Evolutionary conservation across 345 rosid genomes (phyloP).

Genomic region (Gossypium longicalyx): DNA sequence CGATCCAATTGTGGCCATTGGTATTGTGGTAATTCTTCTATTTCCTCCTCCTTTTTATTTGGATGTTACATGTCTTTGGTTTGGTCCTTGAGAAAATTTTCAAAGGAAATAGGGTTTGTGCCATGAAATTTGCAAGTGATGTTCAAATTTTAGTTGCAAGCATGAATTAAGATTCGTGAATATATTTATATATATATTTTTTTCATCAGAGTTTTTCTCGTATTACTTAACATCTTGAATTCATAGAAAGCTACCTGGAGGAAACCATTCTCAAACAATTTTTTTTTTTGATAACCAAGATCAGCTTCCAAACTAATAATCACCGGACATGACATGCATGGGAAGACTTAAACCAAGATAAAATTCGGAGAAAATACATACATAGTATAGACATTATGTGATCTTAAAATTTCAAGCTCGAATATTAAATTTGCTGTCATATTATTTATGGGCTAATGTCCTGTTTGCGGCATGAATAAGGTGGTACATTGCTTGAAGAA

Average conservation of each 20-base stretch:
- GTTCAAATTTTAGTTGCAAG: background rate
- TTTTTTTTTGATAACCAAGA: background rate
- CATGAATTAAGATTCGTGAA: background rate
- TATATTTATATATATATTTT: background rate
- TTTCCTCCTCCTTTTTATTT: background rate
- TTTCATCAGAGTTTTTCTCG: background rate
- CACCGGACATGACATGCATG: too few relatives aligned
- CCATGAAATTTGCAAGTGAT: background rate
- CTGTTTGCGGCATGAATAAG: background rate
- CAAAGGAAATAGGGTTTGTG: background rate
- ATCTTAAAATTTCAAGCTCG: too few relatives aligned
- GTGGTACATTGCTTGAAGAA: slow-evolving; percentile 8
- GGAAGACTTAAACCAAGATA: too few relatives aligned
- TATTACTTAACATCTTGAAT: background rate
- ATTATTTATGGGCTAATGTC: too few relatives aligned
- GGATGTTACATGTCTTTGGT: background rate
- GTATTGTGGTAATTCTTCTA: slow-evolving; percentile 66
- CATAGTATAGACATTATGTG: too few relatives aligned
- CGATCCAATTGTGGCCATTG: slow-evolving; percentile 81
- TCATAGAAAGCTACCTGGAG: background rate
- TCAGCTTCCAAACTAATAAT: too few relatives aligned
- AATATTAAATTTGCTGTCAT: too few relatives aligned
- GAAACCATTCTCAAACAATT: background rate
- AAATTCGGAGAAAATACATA: too few relatives aligned
- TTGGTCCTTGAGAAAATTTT: slow-evolving; percentile 6